Percentiles rank a stretch among this genome's conserved stretches.
Evolutionary conservation across 2,329 filamentous ascomycete species (phyloP).

Genomic region (Pseudogymnoascus sp.): DNA sequence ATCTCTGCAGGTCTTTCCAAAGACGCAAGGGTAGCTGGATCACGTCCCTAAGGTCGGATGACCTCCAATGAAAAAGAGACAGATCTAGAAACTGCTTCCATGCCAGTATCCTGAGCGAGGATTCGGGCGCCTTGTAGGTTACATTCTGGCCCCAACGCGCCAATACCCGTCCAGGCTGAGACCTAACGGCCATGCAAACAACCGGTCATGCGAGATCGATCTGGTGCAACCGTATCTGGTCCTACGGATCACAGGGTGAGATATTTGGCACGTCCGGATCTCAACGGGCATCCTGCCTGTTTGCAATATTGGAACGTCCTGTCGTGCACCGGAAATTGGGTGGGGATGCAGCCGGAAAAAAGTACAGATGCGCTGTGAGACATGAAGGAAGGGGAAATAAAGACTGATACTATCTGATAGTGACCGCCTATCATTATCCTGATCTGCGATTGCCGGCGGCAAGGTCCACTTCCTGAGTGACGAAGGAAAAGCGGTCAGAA

Average conservation of each 20-base stretch:
- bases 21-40: not conserved
- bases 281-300: constrained; percentile 1
- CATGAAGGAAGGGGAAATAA: not conserved
- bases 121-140: not conserved
- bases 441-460: not conserved
- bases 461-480: constrained; percentile 2
- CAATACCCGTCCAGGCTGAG: constrained; percentile 3
- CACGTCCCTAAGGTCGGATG: constrained; percentile 1
- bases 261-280: constrained; percentile 4
- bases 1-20: not conserved
- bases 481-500: constrained; percentile 2
- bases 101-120: not conserved
- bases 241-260: not conserved
- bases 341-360: not conserved
- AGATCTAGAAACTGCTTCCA: constrained; percentile 5
- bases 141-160: not conserved
- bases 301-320: constrained; percentile 1
- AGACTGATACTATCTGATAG: not conserved
- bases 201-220: constrained; percentile 10
- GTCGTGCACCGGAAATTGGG: constrained; percentile 7
- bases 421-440: not conserved
- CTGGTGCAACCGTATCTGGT: constrained; percentile 5
- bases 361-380: constrained; percentile 4
- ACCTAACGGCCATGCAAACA: constrained; percentile 5
- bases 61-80: constrained; percentile 1